Evolutionary conservation across 2,329 filamentous ascomycete species (phyloP), one percentile per base, ranked within the genome.

Genomic region (Sclerotinia nivalis): DNA sequence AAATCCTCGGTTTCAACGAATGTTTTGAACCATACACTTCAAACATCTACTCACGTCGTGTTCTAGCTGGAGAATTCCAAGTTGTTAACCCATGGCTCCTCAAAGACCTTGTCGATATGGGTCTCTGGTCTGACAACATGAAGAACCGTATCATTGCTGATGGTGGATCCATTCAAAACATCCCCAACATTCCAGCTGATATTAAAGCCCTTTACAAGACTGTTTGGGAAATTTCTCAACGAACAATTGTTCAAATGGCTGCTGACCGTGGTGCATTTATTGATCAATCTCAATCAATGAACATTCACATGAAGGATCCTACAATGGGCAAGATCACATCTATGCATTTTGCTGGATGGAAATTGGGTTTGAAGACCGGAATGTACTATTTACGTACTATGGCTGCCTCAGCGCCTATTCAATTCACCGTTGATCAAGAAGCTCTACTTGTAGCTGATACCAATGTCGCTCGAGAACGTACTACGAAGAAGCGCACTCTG

Each of bases 331-430:
- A 99, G 88, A 97, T 99, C 81, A 99, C 96, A 71, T 96, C 91
- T 81, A 99, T 99, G 96, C 96, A 99, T 85, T 99, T 99, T 80
- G 88, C 96, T 62, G 96, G 96, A 77, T 99, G 96, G 96, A 99
- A 98, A 87, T 90, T 98, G 75, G 96, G 96, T 78, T 88, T 99
- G 76, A 99, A 99, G 91, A 99, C 96, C 49, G 96, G 96, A 85
- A 98, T 99, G 96, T 99, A 99, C 89, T 99, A 99, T 83, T 90
- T 99, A 76, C 93, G 96, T 78, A 99, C 96, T 61, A 96, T 97
- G 89, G 96, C 96, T 73, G 96, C 96, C 49, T 94, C 94, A 25
- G 93, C 94, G 60, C 96, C 96, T 68, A 99, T 99, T 75, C 96
- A 99, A 82, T 99, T 99, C 85, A 99, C 96, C 6, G 96, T 99